Conservation (phyloP, 2,329 filamentous ascomycete species). For the Trichophyton benhamiae region DNA sequence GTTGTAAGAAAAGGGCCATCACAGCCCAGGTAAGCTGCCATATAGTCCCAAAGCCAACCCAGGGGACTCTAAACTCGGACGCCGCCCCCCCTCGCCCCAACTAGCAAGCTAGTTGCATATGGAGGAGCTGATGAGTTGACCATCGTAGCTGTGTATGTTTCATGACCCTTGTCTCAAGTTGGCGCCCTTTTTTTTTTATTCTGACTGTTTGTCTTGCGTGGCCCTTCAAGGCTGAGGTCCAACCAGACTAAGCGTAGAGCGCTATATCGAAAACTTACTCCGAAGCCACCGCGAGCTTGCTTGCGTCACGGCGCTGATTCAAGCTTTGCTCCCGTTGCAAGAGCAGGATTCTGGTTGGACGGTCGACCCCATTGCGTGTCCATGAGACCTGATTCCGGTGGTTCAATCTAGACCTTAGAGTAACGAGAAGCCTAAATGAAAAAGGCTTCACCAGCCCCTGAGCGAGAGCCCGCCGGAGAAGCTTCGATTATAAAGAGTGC, state of each 20-base stretch:
- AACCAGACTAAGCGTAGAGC: background rate
- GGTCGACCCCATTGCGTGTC: background rate
- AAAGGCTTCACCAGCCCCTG: background rate
- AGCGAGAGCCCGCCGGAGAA: no score
- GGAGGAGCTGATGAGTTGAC: background rate
- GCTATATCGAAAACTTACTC: background rate
- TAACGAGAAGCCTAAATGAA: background rate
- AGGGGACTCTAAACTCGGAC: background rate
- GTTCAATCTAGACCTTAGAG: background rate
- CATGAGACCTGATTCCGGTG: background rate
- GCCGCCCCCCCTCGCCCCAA: background rate
- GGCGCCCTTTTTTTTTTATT: background rate
- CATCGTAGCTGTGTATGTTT: background rate
- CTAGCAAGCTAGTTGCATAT: background rate
- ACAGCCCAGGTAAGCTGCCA: background rate
- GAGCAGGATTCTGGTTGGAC: background rate
- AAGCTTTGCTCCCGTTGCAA: background rate
- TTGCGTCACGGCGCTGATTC: background rate
- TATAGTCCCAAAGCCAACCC: background rate
- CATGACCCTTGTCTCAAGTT: background rate
- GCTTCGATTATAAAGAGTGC: background rate
- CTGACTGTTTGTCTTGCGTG: background rate
- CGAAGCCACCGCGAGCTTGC: background rate
- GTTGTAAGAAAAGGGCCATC: background rate
- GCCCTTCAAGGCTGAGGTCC: background rate